Evolutionary conservation across 2,329 filamentous ascomycete genomes (phyloP), one percentile per base, ranked within the genome.

Genomic region (Xenosphaeropsis pyriputrescens): DNA sequence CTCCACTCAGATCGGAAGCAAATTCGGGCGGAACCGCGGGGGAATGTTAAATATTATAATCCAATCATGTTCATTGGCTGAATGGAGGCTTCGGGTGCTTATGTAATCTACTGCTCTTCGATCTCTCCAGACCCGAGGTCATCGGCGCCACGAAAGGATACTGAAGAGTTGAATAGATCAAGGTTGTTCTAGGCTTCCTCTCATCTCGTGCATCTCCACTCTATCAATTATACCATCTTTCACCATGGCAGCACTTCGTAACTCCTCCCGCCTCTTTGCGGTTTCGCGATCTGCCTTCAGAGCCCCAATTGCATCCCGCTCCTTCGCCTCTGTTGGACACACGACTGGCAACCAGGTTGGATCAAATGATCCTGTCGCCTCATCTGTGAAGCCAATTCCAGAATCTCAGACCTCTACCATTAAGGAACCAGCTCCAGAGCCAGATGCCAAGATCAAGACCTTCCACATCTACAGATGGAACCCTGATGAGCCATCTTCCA

Each of bases 401-500:
- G 22, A 26, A 26, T 26, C 8, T 9, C 8, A 36, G 17, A 22
- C 34, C 16, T 18, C 64, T 45, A 66, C 64, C 30, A 57, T 64
- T 40, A 57, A 62, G 32, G 50, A 55, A 48, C 62, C 44, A 39
- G 51, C 75, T 35, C 71, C 73, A 36, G 64, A 73, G 40, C 61
- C 74, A 48, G 71, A 82, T 50, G 70, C 81, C 39, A 69, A 68
- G 52, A 76, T 83, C 66, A 96, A 95, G 79, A 86, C 82, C 37
- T 98, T 98, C 75, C 81, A 94, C 63, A 81, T 98, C 69, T 98
- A 98, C 77, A 78, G 91, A 60, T 98, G 91, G 91, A 93, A 93
- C 60, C 91, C 91, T 43, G 91, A 96, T 58, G 72, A 79, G 58
- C 91, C 91, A 41, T 76, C 78, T 55, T 79, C 84, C 63, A 98